Evolutionary conservation across 176 grass and related monocot genomes (phyloP).

Genomic region (Carex cristatella): DNA sequence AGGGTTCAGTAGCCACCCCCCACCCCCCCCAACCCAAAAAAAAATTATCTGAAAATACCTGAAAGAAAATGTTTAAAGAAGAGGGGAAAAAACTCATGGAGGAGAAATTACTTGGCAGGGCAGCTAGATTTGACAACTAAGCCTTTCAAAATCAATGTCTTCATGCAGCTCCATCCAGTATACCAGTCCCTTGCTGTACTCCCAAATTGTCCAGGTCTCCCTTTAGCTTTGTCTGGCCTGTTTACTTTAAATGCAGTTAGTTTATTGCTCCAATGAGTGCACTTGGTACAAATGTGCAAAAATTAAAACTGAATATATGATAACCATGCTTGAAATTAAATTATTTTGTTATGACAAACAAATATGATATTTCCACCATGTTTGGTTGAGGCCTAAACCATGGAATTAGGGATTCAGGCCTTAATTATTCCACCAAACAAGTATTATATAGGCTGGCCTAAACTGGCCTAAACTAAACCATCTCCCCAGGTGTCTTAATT

Average conservation of each 20-base stretch:
- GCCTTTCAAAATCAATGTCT: slow-evolving; percentile 48
- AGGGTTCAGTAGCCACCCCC: not conserved
- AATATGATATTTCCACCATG: no score
- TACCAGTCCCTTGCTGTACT: slow-evolving; percentile 59
- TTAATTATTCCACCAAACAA: no score
- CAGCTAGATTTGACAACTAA: slow-evolving; percentile 50
- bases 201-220: slow-evolving; percentile 41
- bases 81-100: not conserved
- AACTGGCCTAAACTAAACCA: no score
- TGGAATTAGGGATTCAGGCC: no score
- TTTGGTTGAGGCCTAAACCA: no score
- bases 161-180: slow-evolving; percentile 90
- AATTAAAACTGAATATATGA: not conserved
- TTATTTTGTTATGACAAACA: not conserved
- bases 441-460: no score
- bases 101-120: slow-evolving; percentile 61
- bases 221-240: slow-evolving; percentile 68
- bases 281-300: not conserved
- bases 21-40: not conserved
- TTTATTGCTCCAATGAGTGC: not conserved
- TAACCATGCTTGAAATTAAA: not conserved
- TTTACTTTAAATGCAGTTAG: slow-evolving; percentile 15
- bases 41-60: not conserved
- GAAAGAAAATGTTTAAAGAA: slow-evolving; percentile 1
- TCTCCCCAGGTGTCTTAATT: no score